A percentile compares a stretch with the other conserved stretches of the same genome.
Evolutionary conservation across 2,329 filamentous ascomycete species (phyloP).

Genomic region (Trichoderma breve): DNA sequence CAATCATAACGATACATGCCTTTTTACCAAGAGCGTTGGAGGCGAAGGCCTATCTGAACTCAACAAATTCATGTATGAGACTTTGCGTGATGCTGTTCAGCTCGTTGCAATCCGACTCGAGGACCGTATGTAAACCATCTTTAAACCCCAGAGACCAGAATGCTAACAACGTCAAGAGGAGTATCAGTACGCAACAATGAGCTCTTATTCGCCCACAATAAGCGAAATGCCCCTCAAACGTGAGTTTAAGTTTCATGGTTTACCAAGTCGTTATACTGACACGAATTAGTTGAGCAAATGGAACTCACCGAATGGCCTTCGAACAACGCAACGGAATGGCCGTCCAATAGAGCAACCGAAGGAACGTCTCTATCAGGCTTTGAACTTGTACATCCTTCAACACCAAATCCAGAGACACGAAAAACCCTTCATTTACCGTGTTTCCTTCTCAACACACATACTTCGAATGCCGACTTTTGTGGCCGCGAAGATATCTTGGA

Average conservation of each 20-base stretch:
- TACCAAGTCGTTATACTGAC: not conserved
- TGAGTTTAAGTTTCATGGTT: not conserved
- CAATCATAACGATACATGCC: not conserved
- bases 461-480: not conserved
- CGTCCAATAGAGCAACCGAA: not conserved
- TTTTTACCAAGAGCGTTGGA: not conserved
- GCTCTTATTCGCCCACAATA: not conserved
- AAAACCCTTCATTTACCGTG: not conserved
- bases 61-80: not conserved
- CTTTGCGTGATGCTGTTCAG: not conserved
- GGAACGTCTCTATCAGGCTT: not conserved
- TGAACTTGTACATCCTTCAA: not conserved
- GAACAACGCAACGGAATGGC: not conserved
- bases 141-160: not conserved
- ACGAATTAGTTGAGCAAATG: not conserved
- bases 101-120: not conserved
- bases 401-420: not conserved
- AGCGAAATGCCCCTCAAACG: not conserved
- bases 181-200: not conserved
- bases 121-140: not conserved
- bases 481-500: not conserved
- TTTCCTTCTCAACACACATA: not conserved
- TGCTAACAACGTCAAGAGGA: not conserved
- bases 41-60: not conserved
- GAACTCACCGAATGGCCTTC: not conserved